A percentile compares a stretch with the other conserved stretches of the same genome.
phyloP scores from a whole-genome alignment of 2,329 filamentous ascomycete species.

The Clarireedia monteithiana region DNA sequence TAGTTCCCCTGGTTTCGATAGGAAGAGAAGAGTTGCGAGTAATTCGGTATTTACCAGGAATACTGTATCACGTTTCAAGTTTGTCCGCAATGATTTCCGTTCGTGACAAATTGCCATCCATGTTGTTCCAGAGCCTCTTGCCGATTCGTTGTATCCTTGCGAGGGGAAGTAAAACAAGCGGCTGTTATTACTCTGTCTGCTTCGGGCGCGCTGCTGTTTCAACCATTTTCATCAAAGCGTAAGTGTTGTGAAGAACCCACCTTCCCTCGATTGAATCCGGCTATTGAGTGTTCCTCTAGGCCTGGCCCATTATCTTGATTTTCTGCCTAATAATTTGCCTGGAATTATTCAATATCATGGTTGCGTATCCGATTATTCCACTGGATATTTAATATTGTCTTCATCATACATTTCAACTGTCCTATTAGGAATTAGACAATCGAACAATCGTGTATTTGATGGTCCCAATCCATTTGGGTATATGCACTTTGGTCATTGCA shows the following conservation, averaged over 20 bases:
- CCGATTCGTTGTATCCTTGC: background rate
- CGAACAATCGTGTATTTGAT: no score
- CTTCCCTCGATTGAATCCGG: no score
- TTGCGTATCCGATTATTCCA: no score
- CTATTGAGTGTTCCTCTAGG: no score
- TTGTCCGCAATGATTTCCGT: background rate
- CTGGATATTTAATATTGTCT: no score
- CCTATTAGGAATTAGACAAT: no score
- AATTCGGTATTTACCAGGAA: constrained; percentile 1
- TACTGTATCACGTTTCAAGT: background rate
- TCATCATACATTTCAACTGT: no score
- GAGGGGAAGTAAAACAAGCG: background rate
- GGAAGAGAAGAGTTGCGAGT: constrained; percentile 4
- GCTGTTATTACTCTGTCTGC: background rate
- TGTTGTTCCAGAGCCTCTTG: background rate
- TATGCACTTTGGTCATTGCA: no score
- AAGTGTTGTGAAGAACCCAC: background rate
- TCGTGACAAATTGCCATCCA: background rate
- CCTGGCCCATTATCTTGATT: no score
- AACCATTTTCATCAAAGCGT: background rate
- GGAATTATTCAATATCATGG: no score
- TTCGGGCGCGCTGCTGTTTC: background rate
- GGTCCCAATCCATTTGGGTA: no score
- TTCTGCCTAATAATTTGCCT: no score
- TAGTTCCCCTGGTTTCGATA: constrained; percentile 19